Evolutionary conservation across 148 eudicot species (phyloP).

Genomic region (Vaccinium myrtillus): DNA sequence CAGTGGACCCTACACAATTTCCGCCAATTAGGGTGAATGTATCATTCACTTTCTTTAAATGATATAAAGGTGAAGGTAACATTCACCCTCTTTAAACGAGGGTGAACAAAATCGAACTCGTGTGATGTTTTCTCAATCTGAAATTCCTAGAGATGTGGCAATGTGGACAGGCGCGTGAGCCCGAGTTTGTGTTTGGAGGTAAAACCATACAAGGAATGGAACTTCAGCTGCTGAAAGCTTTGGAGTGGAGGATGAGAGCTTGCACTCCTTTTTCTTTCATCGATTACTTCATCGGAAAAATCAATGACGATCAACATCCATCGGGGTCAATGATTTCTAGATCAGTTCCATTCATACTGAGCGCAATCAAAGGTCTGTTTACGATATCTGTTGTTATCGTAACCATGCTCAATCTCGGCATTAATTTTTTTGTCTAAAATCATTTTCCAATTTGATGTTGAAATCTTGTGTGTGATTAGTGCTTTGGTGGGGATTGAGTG

Average conservation of each 20-base stretch:
- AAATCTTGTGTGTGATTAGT: conserved; percentile 18
- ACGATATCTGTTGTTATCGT: neutral
- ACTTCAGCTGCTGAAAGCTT: conserved; percentile 59
- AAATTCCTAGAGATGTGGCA: no score
- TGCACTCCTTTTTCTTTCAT: conserved; percentile 74
- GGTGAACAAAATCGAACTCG: no score
- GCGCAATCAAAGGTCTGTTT: conserved; percentile 56
- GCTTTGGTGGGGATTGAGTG: conserved; percentile 41
- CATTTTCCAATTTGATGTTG: neutral
- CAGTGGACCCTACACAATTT: no score
- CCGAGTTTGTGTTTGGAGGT: conserved; percentile 65
- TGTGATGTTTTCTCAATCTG: no score
- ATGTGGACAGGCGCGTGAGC: conserved; percentile 61
- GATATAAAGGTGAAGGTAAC: no score
- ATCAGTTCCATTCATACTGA: conserved; percentile 57
- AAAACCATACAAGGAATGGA: conserved; percentile 83
- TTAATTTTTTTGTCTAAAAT: neutral
- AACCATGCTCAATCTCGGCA: neutral
- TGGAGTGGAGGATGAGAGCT: conserved; percentile 76
- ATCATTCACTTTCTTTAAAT: no score
- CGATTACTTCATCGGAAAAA: conserved; percentile 47
- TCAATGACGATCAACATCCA: conserved; percentile 25
- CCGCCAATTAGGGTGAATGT: no score
- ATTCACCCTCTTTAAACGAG: no score
- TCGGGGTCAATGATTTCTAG: conserved; percentile 38